Evolutionary conservation across 331 rosid genomes (phyloP), one percentile per base, ranked within the genome.

Genomic region (Prunus yedoensis): DNA sequence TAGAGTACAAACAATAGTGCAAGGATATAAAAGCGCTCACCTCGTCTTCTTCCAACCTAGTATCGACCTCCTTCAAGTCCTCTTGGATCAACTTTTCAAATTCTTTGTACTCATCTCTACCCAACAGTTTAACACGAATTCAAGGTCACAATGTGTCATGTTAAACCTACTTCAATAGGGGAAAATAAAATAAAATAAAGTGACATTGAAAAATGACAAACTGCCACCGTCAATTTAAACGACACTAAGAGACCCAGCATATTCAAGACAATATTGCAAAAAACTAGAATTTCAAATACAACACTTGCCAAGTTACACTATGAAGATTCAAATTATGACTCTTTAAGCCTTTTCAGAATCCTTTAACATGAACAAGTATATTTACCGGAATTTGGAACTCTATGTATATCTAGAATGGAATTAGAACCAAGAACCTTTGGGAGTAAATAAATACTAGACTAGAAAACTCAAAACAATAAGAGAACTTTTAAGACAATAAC

Each of bases 11-110:
- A 58, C 18, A 70, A 51, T 51, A 57, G 75, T 14, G 68, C 66
- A 74, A 72, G 25, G 21, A 70, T 68, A 74, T 68, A 8, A 63
- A 47, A 70, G 50, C 75, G 75, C 53, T 52, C 69, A 94, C 99
- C 97, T 94, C 99, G 58, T 94, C 99, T 83, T 94, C 99, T 80
- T 94, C 99, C 61, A 94, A 20, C 72, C 97, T 93, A 82, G 92
- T 54, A 79, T 94, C 94, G 61, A 90, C 99, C 92, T 90, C 92
- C 82, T 68, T 56, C 93, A 94, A 82, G 85, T 94, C 97, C 76
- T 90, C 97, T 83, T 92, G 97, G 85, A 94, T 94, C 93, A 88
- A 77, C 93, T 94, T 89, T 71, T 94, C 96, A 68, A 89, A 94
- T 79, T 92, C 97, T 81, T 90, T 94, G 87, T 92, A 94, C 85